Base-by-base conservation (phyloP, 495 filamentous ascomycete genomes). In the Bacidia rubella region DNA sequence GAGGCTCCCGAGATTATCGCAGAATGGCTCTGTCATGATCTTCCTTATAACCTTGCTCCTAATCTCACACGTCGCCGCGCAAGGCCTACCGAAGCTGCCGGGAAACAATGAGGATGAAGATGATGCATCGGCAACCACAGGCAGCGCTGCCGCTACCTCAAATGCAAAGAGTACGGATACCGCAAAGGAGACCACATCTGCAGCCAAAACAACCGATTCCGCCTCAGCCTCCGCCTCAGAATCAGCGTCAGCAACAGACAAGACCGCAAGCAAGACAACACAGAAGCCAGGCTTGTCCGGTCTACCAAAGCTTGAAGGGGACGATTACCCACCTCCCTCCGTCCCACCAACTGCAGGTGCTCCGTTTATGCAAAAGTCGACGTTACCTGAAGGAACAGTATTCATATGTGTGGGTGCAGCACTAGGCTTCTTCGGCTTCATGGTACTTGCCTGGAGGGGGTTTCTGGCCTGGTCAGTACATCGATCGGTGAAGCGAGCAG, bases 331-430 rank as follows among this genome's bases (percentile, higher is more conserved):
- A 9, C 64, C 79, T 3, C 70, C 86, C 2, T 75, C 76, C 15
- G 80, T 95, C 35, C 92, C 92, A 2, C 82, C 87, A 11, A 95
- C 86, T 1, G 72, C 78, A 11, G 76, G 82, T 65, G 92, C 92
- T 21, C 92, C 93, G 24, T 98, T 87, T 64, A 95, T 98, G 89
- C 86, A 93, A 61, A 82, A 83, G 62, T 90, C 87, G n/a, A 83
- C 73, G 42, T 75, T 89, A 7, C 92, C 92, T 0, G 87, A 97
- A 68, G 92, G 92, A 17, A 96, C 92, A 22, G 82, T 98, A 27
- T 98, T 98, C 71, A 98, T 98, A 62, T 81, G 76, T 39, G 93
- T 96, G 19, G 92, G 93, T 43, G 86, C 88, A 19, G 82, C 82
- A 26, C 76, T 98, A 2, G 93, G 84, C 25, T 80, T 89, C 53